Evolutionary conservation across 2,329 filamentous ascomycete genomes (phyloP), one percentile per base, ranked within the genome.

Genomic region (Colletotrichum neosansevieriae): DNA sequence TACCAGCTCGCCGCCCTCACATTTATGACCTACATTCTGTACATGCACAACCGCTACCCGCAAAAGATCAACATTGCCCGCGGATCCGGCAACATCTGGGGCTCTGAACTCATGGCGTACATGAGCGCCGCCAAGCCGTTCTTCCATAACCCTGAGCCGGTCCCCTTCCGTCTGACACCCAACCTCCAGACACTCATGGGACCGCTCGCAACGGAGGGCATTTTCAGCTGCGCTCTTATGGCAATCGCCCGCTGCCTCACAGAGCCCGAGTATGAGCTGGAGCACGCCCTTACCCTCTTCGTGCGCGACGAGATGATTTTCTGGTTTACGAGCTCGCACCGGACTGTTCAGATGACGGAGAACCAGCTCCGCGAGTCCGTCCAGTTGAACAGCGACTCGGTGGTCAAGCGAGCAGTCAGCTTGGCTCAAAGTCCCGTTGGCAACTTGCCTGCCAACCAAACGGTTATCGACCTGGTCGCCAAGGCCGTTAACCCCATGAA

Each of bases 21-120:
- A 1, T 99, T 99, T 82, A 97, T 99, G 92, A 98, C 96, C 4
- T 99, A 98, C 77, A 92, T 98, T 67, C 91, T 99, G 83, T 95
- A 95, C 82, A 98, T 99, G 90, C 94, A 95, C 77, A 94, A 94
- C 78, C 92, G 96, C 34, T 97, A 96, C 79, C 97, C 96, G 6
- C 94, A 94, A 80, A 99, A 99, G 85, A 91, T 98, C 79, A 92
- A 92, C 80, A 97, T 99, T 75, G 92, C 94, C 11, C 91, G 94
- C 24, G 88, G 88, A 34, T 94, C 92, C 6, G 97, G 97, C 72
- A 96, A 97, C 75, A 92, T 99, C 73, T 99, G 97, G 97, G 94
- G 94, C 54, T 94, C 94, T 7, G 96, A 99, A 79, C 85, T 98
- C 59, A 93, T 98, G 80, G 94, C 96, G 0, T 92, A 91, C 72